These are phyloP conservation scores for Rhodocollybia butyracea DNA, from an alignment of 768 basidiomycete genomes.

Conservation along the genomic window DNA sequence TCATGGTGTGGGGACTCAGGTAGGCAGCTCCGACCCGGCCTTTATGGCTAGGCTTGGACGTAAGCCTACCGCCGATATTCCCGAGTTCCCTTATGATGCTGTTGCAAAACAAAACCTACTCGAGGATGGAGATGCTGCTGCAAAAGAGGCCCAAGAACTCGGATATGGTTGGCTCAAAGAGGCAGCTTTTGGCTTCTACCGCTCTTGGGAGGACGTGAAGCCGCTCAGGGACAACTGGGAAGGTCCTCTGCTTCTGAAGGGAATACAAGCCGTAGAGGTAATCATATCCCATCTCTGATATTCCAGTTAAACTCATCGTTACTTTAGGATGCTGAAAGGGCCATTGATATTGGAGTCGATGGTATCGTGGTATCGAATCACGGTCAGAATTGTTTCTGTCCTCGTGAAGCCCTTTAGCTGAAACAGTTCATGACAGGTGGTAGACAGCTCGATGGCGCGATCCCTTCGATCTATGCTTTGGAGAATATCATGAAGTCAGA, in stretches of 20 bases:
- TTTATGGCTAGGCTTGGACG: constrained; percentile 63
- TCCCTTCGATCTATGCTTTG: constrained; percentile 70
- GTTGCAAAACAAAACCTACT: constrained; percentile 38
- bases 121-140: constrained; percentile 45
- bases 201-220: constrained; percentile 67
- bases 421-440: constrained; percentile 41
- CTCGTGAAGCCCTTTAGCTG: neutral
- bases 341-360: constrained; percentile 59
- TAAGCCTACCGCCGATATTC: constrained; percentile 35
- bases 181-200: constrained; percentile 57
- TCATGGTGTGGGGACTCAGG: constrained; percentile 63
- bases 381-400: constrained; percentile 33
- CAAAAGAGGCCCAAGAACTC: constrained; percentile 36
- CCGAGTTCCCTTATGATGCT: constrained; percentile 60
- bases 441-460: constrained; percentile 75
- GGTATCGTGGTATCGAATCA: constrained; percentile 84
- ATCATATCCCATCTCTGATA: constrained; percentile 14
- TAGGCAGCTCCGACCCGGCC: constrained; percentile 71
- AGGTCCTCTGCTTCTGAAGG: constrained; percentile 74
- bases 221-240: constrained; percentile 74
- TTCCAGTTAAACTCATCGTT: neutral
- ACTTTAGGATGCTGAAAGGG: constrained; percentile 61
- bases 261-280: constrained; percentile 65
- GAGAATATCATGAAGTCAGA: constrained; percentile 63
- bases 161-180: constrained; percentile 65